Percentiles rank a stretch among this genome's conserved stretches.
Conservation (phyloP, 208 protist species). For the Acanthamoeba sp. region DNA sequence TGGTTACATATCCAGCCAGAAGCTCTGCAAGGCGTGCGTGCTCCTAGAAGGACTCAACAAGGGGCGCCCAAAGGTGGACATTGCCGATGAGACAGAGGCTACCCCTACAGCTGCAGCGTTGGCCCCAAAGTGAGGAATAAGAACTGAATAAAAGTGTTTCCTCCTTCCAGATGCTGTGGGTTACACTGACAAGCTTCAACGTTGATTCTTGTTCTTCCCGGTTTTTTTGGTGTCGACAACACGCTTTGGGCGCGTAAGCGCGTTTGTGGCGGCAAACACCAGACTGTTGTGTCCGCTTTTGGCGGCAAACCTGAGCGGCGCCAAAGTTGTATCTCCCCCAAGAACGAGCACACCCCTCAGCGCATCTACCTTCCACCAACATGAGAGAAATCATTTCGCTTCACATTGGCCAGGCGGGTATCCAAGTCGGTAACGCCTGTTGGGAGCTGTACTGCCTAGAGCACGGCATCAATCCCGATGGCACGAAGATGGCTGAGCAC, state of each 20-base stretch:
- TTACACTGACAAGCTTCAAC: no score
- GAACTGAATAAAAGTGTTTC: no score
- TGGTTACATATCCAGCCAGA: constrained; percentile 94
- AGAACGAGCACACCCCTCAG: no score
- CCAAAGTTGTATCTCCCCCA: no score
- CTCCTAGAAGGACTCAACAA: constrained; percentile 93
- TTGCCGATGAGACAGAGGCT: background rate
- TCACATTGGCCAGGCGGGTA: constrained; percentile 97
- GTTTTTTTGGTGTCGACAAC: no score
- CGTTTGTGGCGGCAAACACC: no score
- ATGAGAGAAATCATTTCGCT: constrained; percentile 97
- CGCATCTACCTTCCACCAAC: background rate
- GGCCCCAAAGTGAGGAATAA: no score
- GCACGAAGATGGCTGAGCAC: constrained; percentile 89
- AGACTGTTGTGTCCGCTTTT: no score
- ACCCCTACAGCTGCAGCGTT: background rate
- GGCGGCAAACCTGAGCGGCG: no score
- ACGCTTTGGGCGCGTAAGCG: no score
- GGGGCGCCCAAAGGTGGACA: constrained; percentile 74
- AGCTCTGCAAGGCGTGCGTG: constrained; percentile 95
- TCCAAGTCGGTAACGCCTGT: constrained; percentile 98
- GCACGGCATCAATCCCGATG: constrained; percentile 94
- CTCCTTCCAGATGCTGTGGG: no score
- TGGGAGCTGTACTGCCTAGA: constrained; percentile 96
- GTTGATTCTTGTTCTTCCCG: no score